Evolutionary conservation across 1,139 yeast species (phyloP), one percentile per base, ranked within the genome.

Genomic region (Hanseniaspora uvarum): DNA sequence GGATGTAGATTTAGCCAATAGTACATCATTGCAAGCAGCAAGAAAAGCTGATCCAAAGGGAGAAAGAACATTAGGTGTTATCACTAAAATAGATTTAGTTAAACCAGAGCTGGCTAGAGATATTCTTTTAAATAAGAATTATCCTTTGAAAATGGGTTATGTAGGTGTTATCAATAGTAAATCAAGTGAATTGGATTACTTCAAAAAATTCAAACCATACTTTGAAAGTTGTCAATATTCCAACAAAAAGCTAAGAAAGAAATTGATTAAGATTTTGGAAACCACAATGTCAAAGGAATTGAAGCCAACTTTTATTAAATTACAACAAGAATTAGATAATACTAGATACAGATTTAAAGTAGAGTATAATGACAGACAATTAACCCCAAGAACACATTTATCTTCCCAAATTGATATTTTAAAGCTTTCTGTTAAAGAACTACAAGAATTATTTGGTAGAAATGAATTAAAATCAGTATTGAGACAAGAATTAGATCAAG

Each of bases 1-100:
- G 0, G 97, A 94, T 69, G 98, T 92, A 2, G 99, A 94, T 72
- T 74, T 94, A 64, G 98, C 98, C 1, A 92, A 92, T 66, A 87
- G 96, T 36, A 80, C 96, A 2, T 97, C 98, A 0, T 76, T 92
- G 57, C 75, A 94, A 57, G 96, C 97, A 0, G 86, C 95, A n/a
- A 81, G 89, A 59, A 59, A 75, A n/a, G 89, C 94, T 0, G 98
- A 92, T 65, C 97, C 98, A 16, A 74, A 81, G 53, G 97, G 98
- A 46, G 94, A 86, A 65, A 77, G 98, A 65, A 92, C 98, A 0
- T 83, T 92, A 59, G 99, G 99, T 54, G 97, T 92, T 8, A 80
- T 92, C 53, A 92, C 98, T 3, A 94, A 94, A 65, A 70, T 94
- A 68, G 98, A 94, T 68, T 74, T 94, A 57, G 95, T 94, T 1